Evolutionary conservation across 805 yeast species (phyloP).

Genomic region (Ogataea siamensis): DNA sequence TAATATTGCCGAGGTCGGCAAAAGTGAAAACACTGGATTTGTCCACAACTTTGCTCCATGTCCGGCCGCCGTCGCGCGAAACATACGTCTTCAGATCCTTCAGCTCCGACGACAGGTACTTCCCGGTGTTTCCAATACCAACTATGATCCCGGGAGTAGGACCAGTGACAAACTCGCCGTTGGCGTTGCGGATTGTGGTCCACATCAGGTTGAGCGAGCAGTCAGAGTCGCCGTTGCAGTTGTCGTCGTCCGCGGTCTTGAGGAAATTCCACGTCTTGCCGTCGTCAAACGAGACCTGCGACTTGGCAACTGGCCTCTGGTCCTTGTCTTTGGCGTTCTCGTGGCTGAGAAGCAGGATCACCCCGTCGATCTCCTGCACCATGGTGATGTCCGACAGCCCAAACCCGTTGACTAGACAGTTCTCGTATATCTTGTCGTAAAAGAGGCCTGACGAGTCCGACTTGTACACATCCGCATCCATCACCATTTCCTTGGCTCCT

Average conservation of each 20-base stretch:
- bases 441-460: constrained; percentile 59
- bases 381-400: constrained; percentile 43
- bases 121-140: constrained; percentile 86
- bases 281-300: constrained; percentile 49
- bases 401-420: constrained; percentile 36
- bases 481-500: constrained; percentile 14
- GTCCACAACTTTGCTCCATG: constrained; percentile 60
- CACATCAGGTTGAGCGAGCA: constrained; percentile 48
- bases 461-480: constrained; percentile 40
- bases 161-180: constrained; percentile 43
- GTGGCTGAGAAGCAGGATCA: constrained; percentile 46
- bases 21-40: constrained; percentile 54
- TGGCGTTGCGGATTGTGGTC: constrained; percentile 37
- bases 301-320: constrained; percentile 27
- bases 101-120: constrained; percentile 28
- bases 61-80: constrained; percentile 74
- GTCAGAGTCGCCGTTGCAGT: constrained; percentile 42
- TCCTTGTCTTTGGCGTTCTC: constrained; percentile 25
- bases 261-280: constrained; percentile 55
- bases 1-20: constrained; percentile 78
- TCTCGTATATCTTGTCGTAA: constrained; percentile 44
- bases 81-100: constrained; percentile 45
- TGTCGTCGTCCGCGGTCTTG: constrained; percentile 42
- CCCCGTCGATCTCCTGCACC: constrained; percentile 57
- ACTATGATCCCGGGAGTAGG: constrained; percentile 54